These are phyloP conservation scores for Pseudogymnoascus sp. DNA, from an alignment of 2,329 filamentous ascomycete genomes.

Conservation along the genomic window DNA sequence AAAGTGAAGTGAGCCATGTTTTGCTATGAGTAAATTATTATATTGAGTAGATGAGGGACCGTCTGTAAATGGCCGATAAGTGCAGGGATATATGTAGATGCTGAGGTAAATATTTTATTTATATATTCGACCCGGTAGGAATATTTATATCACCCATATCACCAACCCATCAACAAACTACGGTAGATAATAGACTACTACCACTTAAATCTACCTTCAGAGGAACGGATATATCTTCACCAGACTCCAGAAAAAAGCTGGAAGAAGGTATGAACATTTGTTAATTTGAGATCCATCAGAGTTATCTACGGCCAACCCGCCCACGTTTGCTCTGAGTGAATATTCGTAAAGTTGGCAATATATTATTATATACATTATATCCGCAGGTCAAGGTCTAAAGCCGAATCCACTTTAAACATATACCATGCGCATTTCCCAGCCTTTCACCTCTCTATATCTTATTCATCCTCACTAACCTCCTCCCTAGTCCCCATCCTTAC, in stretches of 20 bases:
- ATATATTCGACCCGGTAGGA: neutral
- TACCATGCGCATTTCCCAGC: no score
- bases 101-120: neutral
- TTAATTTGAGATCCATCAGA: neutral
- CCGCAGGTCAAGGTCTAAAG: neutral
- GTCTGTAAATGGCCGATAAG: no score
- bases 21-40: no score
- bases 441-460: conserved; percentile 16
- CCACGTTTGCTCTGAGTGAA: neutral
- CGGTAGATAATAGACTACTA: no score
- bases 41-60: no score
- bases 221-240: neutral
- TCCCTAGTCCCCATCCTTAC: no score
- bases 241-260: rapidly evolving
- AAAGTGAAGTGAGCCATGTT: no score
- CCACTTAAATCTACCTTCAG: neutral
- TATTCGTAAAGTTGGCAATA: neutral
- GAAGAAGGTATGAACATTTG: neutral
- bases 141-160: no score
- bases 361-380: neutral
- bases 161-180: neutral
- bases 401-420: neutral
- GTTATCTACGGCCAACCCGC: neutral
- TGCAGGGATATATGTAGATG: neutral
- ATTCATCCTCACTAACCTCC: conserved; percentile 40